Evolutionary conservation across 2,329 filamentous ascomycete genomes (phyloP), one percentile per base, ranked within the genome.

Genomic region (Aspergillus sp.): DNA sequence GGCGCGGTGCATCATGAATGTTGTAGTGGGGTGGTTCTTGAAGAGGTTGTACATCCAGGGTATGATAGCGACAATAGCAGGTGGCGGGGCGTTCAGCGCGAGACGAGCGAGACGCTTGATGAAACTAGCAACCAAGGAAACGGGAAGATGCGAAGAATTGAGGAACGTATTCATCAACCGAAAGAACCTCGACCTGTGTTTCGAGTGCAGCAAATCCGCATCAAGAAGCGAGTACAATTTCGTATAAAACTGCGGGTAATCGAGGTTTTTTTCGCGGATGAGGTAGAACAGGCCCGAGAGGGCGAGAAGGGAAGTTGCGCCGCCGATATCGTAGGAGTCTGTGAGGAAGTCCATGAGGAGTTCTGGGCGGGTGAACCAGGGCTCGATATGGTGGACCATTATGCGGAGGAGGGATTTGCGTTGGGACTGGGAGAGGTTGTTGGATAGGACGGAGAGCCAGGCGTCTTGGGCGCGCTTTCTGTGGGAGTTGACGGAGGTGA

Each of bases 31-130:
- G 65, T 98, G 93, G 55, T 80, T 81, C 68, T 88, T 93, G 65
- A 98, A 79, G 57, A 95, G 79, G 69, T 98, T 98, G 75, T 98
- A 98, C 45, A 91, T 84, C 83, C 89, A 96, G 0, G 93, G 94
- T 7, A 97, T 78, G 41, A 95, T 83, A 46, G 84, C 85, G 13
- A 97, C 90, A 46, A 97, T 86, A 25, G 89, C 90, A 30, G 88
- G 83, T 2, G 94, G 93, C 2, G 94, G 91, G 0, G 89, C 90
- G 61, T 88, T 84, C n/a, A 98, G 78, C 13, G 88, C 81, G 33
- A 97, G 76, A 45, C 91, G 80, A 3, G 90, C 82, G 7, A 98
- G 78, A n/a, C 88, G 82, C 71, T 98, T 98, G 73, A 98, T 84
- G 70, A 98, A 98, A 68, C 90, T 95, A 10, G 93, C 91, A 2